Conservation (phyloP, 192 early-diverging fungal genomes). For the Coemansia sp. region DNA sequence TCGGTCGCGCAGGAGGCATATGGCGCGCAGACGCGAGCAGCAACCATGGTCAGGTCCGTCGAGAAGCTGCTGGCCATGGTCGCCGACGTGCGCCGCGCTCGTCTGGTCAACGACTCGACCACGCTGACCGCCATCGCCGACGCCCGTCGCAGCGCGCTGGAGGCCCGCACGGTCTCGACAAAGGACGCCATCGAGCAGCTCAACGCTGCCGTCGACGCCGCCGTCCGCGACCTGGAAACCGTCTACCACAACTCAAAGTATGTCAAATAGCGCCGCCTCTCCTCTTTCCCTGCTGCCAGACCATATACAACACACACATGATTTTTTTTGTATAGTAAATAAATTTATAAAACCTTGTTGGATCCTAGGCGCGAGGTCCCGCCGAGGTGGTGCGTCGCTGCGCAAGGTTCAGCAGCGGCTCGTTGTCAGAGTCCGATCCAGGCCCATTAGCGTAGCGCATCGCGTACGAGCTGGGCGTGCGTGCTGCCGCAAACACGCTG, state of each 20-base stretch:
- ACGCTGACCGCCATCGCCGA: constrained; percentile 35
- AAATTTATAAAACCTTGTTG: not conserved
- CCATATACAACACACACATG: too few species aligned
- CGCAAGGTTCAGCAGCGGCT: constrained; percentile 29
- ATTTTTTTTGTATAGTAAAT: constrained; percentile 4
- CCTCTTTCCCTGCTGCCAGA: too few species aligned
- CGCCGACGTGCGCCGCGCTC: constrained; percentile 42
- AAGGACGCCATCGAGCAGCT: constrained; percentile 31
- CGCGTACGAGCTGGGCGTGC: constrained; percentile 19
- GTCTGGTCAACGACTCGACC: constrained; percentile 45
- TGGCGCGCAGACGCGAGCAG: constrained; percentile 45
- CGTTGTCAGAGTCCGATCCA: constrained; percentile 33
- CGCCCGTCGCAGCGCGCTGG: constrained; percentile 27
- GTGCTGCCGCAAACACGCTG: constrained; percentile 30
- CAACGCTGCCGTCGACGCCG: constrained; percentile 34
- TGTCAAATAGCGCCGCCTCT: constrained; percentile 7
- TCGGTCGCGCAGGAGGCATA: constrained; percentile 48
- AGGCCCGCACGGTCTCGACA: constrained; percentile 20
- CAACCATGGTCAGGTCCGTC: constrained; percentile 50
- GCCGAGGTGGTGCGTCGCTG: not conserved
- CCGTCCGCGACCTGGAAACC: constrained; percentile 46
- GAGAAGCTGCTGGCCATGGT: constrained; percentile 52
- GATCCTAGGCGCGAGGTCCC: too few species aligned
- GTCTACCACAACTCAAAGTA: constrained; percentile 51
- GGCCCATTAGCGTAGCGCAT: constrained; percentile 5